A percentile compares a stretch with the other conserved stretches of the same genome.
phyloP scores from a whole-genome alignment of 495 filamentous ascomycete genomes.

The Monascus purpureus region DNA sequence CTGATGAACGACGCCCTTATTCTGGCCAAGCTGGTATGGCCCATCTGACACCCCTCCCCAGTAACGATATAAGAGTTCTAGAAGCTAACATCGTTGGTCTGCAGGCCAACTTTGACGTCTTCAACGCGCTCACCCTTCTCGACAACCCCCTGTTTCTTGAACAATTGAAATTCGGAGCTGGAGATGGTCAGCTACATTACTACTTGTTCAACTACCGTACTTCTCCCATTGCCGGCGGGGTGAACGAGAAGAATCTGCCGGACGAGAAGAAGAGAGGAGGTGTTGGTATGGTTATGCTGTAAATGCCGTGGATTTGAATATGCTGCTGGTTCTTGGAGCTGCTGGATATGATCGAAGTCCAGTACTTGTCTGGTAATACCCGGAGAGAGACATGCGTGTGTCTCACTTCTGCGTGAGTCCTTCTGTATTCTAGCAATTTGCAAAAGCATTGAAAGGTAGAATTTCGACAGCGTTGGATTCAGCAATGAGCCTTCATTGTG shows the following conservation, averaged over 20 bases:
- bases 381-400: no score
- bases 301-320: constrained; percentile 2
- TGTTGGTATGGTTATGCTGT: constrained; percentile 80
- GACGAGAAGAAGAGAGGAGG: constrained; percentile 69
- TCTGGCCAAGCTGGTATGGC: constrained; percentile 58
- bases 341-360: no score
- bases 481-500: no score
- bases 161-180: constrained; percentile 82
- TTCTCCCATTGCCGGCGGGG: constrained; percentile 63
- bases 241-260: constrained; percentile 59
- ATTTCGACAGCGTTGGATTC: no score
- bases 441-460: no score
- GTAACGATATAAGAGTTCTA: background rate
- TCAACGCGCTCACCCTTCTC: constrained; percentile 85
- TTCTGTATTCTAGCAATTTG: no score
- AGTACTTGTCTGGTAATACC: no score
- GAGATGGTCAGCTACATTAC: constrained; percentile 87
- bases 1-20: constrained; percentile 79
- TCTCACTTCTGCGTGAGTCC: no score
- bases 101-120: constrained; percentile 76
- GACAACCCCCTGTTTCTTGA: constrained; percentile 90
- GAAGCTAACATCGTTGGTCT: background rate
- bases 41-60: background rate
- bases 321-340: background rate
- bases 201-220: constrained; percentile 96